A percentile compares a stretch with the other conserved stretches of the same genome.
These are phyloP conservation scores for Brassica hybrid DNA, from an alignment of 441 rosid genomes.

Conservation along the genomic window DNA sequence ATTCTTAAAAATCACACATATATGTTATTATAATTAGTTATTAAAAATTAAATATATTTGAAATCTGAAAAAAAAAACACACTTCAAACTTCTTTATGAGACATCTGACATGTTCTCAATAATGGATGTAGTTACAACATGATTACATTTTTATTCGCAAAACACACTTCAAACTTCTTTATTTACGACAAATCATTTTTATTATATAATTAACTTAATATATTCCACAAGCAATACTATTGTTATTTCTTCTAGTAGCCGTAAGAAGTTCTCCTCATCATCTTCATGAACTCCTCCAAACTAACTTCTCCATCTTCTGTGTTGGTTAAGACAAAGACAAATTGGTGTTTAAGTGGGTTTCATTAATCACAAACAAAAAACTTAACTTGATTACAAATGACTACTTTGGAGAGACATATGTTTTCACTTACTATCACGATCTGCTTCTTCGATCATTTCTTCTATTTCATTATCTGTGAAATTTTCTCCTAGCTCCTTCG, in stretches of 20 bases:
- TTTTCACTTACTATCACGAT: slow-evolving; percentile 68
- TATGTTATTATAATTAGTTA: background rate
- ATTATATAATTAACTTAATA: background rate
- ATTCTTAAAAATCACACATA: background rate
- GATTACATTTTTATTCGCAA: slow-evolving; percentile 4
- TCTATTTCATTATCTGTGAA: slow-evolving; percentile 75
- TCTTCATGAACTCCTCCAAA: slow-evolving; percentile 70
- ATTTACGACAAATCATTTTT: background rate
- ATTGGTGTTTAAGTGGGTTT: background rate
- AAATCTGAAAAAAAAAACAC: too few species aligned
- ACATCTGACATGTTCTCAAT: background rate
- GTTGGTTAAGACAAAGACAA: background rate
- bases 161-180: background rate
- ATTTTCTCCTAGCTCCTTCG: slow-evolving; percentile 84
- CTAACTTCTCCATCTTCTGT: slow-evolving; percentile 84
- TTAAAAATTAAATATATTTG: too few species aligned
- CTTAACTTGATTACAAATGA: background rate
- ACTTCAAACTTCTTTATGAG: too few species aligned
- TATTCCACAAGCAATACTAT: background rate
- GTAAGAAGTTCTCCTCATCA: slow-evolving; percentile 76
- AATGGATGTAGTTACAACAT: background rate
- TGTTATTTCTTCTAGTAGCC: too few species aligned
- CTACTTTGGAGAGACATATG: too few species aligned
- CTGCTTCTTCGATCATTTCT: slow-evolving; percentile 94
- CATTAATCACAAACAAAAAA: background rate